phyloP scores from a whole-genome alignment of 192 early-diverging fungal species.

The Backusella liffmaniae region DNA sequence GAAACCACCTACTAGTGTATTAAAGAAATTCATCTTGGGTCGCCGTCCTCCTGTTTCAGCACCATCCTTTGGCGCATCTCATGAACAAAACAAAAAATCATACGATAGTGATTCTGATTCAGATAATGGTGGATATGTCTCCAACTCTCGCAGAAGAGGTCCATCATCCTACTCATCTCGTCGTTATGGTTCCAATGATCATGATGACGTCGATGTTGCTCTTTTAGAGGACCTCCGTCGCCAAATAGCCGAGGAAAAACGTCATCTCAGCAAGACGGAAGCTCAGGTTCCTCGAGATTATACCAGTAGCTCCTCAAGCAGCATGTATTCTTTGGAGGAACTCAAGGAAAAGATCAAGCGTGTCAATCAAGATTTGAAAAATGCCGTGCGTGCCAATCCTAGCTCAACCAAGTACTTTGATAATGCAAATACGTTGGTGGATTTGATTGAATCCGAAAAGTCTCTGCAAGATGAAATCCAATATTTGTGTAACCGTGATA shows the following conservation, averaged over 20 bases:
- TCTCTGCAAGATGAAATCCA: conserved; percentile 40
- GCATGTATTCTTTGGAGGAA: conserved; percentile 35
- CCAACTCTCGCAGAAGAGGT: conserved; percentile 30
- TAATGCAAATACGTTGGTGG: conserved; percentile 19
- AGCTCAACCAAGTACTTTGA: not conserved
- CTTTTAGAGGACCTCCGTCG: conserved; percentile 18
- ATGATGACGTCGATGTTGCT: not conserved
- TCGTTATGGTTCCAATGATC: not conserved
- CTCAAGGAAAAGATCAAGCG: conserved; percentile 47
- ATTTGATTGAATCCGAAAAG: conserved; percentile 24
- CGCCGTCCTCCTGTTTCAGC: conserved; percentile 18
- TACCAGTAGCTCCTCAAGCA: not conserved
- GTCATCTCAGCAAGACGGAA: not conserved
- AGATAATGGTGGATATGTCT: conserved; percentile 31
- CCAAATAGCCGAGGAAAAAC: conserved; percentile 15
- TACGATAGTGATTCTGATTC: not conserved
- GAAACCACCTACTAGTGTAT: conserved; percentile 72
- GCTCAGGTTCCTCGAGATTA: not conserved
- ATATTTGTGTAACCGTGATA: conserved; percentile 39
- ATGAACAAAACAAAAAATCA: not conserved
- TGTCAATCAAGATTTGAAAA: conserved; percentile 34
- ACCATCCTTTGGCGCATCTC: not conserved
- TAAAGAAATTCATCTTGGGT: conserved; percentile 36
- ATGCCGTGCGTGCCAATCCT: conserved; percentile 1
- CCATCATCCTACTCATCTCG: not conserved